Base-by-base conservation (phyloP, 257 asterid species). In the Euphrasia confusa region DNA sequence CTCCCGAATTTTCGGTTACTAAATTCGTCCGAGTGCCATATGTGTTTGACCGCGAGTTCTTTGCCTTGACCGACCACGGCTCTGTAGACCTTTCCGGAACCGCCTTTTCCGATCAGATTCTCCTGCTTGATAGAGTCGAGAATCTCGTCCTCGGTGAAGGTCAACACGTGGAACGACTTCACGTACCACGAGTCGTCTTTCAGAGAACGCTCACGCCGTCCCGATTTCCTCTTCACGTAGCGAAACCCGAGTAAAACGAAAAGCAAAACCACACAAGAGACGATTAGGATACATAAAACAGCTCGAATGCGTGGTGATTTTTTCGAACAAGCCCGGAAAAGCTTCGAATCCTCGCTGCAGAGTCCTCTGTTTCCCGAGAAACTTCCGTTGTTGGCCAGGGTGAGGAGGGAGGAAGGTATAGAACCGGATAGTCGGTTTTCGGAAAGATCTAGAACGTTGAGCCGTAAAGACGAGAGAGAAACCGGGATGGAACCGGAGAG, bases 101-200 rank as follows among this genome's bases (percentile, higher is more conserved):
- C 97, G 14, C 97, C 97, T 69, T 80, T 81, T 14, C 97, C 97
- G 14, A 89, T 87, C 63, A 82, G 7, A 70, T 86, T 89, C 13
- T 86, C 97, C 8, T 74, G 76, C 27, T 81, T 86, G 69, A 89
- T 78, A 2, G 89, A 79, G 48, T 86, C 90, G 10, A 89, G 85
- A 74, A 89, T 81, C 64, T 89, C 92, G 63, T 83, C 92, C 64
- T 89, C 95, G 0, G 87, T 70, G 67, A 89, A 82, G 7, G 82
- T 79, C 59, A 89, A 52, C 3, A 78, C 70, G 48, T 86, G 94
- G 86, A 82, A 89, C 5, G 97, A 81, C 61, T 81, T 87, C 5
- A 87, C 27, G 27, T 78, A 83, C 97, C 97, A 89, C 0, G 89
- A 81, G 6, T 84, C 81, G 10, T 82, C 81, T 74, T 78, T 89